Conservation (phyloP, 2,329 filamentous ascomycete genomes). For the Xylaria sp. region DNA sequence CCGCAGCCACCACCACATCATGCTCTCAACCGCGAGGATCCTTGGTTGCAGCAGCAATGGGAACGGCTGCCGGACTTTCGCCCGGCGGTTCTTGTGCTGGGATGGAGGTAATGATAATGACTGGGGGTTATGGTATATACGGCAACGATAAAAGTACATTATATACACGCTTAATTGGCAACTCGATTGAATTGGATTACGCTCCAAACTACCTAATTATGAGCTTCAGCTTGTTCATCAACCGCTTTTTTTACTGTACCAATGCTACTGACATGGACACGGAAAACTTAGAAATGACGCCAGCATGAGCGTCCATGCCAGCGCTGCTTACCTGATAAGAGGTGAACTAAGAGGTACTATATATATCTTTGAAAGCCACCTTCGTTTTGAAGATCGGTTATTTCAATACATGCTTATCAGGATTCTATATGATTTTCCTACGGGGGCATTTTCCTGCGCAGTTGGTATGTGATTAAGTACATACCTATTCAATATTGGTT, state of each 20-base stretch:
- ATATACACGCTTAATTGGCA: not conserved
- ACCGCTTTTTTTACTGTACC: not conserved
- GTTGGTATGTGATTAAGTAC: too few relatives aligned
- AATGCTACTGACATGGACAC: not conserved
- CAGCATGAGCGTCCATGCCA: too few relatives aligned
- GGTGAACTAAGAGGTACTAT: too few relatives aligned
- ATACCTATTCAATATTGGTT: too few relatives aligned
- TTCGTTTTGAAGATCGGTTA: too few relatives aligned
- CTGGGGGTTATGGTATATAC: not conserved
- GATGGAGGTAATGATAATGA: constrained; percentile 40
- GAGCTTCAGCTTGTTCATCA: not conserved
- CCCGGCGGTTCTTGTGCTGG: constrained; percentile 45
- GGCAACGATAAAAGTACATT: not conserved
- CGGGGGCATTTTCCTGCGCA: too few relatives aligned
- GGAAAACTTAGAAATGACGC: too few relatives aligned
- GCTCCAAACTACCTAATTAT: not conserved
- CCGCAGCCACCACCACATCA: constrained; percentile 15
- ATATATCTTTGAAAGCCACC: too few relatives aligned
- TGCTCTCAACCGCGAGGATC: constrained; percentile 38
- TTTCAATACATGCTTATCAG: too few relatives aligned
- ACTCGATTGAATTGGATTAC: not conserved
- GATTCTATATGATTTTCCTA: too few relatives aligned
- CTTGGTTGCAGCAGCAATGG: constrained; percentile 45
- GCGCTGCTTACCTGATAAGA: too few relatives aligned
- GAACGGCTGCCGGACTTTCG: constrained; percentile 45